Evolutionary conservation across 495 filamentous ascomycete species (phyloP).

Genomic region (Penicillium diatomitis): DNA sequence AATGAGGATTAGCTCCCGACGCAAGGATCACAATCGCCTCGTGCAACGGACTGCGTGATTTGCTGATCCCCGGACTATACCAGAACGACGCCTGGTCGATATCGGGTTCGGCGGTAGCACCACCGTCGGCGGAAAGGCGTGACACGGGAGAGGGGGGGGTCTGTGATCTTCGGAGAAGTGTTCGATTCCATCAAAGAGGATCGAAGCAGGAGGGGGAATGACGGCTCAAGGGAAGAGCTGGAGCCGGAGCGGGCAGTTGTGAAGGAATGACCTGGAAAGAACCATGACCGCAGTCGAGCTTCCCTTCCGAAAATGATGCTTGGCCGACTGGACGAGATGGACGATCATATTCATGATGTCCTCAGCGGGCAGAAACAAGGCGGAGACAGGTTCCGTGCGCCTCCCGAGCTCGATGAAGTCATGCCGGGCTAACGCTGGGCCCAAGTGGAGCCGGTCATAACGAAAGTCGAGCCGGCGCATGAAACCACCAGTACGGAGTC

Average conservation of each 20-base stretch:
- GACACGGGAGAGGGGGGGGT: background rate
- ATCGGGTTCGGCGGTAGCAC: too few species aligned
- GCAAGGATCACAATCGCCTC: background rate
- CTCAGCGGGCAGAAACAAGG: conserved; percentile 17
- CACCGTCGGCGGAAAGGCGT: too few species aligned
- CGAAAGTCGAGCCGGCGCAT: background rate
- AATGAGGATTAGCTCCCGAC: conserved; percentile 4
- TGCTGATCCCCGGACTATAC: background rate
- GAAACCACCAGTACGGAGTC: background rate
- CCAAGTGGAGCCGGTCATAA: background rate
- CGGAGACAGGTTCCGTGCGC: conserved; percentile 18
- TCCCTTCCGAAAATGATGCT: too few species aligned
- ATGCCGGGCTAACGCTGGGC: conserved; percentile 3
- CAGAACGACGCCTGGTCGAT: background rate
- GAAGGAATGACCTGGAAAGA: background rate
- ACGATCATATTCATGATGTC: conserved; percentile 8
- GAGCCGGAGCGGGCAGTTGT: too few species aligned
- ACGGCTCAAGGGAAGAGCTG: conserved; percentile 6
- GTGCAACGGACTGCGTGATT: background rate
- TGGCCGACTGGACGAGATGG: too few species aligned
- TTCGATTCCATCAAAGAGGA: background rate
- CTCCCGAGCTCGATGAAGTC: conserved; percentile 19
- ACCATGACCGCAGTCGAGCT: background rate
- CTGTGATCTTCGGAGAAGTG: background rate
- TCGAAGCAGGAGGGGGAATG: background rate